These are phyloP conservation scores for Chloris gayana DNA, from an alignment of 176 grass and related monocot genomes.

Conservation along the genomic window DNA sequence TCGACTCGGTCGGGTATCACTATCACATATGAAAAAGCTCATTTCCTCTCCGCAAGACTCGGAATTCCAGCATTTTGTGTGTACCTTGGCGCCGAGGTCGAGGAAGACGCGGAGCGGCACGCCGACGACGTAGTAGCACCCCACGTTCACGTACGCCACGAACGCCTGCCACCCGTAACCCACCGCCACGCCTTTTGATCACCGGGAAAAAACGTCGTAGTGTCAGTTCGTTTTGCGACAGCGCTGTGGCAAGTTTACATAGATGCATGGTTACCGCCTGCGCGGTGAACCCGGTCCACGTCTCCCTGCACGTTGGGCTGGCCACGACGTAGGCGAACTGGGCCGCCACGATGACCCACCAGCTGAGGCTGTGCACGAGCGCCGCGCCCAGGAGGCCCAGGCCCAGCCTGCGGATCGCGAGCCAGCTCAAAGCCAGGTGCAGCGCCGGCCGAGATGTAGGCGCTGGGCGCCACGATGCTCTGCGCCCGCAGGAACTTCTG, in stretches of 20 bases:
- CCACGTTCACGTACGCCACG: slow-evolving; percentile 39
- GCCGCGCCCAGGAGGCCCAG: slow-evolving; percentile 53
- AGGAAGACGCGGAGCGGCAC: slow-evolving; percentile 4
- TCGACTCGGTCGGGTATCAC: too few relatives aligned
- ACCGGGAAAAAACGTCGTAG: neutral
- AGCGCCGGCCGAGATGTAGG: slow-evolving; percentile 44
- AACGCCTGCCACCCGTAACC: slow-evolving; percentile 35
- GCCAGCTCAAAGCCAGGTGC: slow-evolving; percentile 52
- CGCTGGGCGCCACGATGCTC: slow-evolving; percentile 70
- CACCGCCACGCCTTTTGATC: slow-evolving; percentile 30
- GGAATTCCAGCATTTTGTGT: too few relatives aligned
- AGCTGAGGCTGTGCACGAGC: slow-evolving; percentile 58
- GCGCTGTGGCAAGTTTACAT: too few relatives aligned
- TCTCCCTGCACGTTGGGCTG: slow-evolving; percentile 35
- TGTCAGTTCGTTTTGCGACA: neutral
- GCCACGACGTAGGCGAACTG: slow-evolving; percentile 58
- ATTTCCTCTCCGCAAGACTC: too few relatives aligned
- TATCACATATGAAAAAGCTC: neutral
- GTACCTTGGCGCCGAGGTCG: neutral
- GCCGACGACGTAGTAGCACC: slow-evolving; percentile 38
- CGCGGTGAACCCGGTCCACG: slow-evolving; percentile 58
- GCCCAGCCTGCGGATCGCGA: slow-evolving; percentile 41
- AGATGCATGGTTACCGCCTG: too few relatives aligned
- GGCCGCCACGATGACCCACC: slow-evolving; percentile 43
- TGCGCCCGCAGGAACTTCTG: slow-evolving; percentile 85